These are phyloP conservation scores for Linnemannia zychae DNA, from an alignment of 192 early-diverging fungal genomes.

Conservation along the genomic window DNA sequence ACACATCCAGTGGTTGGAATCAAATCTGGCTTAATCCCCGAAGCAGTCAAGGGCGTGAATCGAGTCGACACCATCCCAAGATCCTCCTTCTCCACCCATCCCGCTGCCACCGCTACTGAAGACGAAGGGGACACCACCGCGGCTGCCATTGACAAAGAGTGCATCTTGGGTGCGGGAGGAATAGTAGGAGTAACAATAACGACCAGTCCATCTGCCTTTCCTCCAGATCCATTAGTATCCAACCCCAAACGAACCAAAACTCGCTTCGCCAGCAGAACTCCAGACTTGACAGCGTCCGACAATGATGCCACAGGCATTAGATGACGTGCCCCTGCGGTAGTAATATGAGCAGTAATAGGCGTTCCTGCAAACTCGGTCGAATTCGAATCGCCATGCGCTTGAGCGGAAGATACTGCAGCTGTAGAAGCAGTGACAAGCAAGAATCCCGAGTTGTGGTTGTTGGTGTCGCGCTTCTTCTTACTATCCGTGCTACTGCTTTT, in stretches of 20 bases:
- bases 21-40: not conserved
- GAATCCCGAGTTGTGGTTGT: not conserved
- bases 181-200: not conserved
- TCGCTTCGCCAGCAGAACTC: not conserved
- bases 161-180: not conserved
- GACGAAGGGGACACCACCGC: not conserved
- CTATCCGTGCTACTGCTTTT: not conserved
- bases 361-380: not conserved
- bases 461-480: not conserved
- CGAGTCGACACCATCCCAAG: constrained; percentile 20
- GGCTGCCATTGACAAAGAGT: not conserved
- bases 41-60: constrained; percentile 10
- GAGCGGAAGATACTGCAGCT: not conserved
- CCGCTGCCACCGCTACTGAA: not conserved
- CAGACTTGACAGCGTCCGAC: not conserved
- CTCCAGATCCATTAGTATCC: not conserved
- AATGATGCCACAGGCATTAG: not conserved
- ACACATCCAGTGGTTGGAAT: not conserved
- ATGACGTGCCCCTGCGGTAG: not conserved
- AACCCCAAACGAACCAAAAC: not conserved
- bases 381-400: not conserved
- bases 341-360: not conserved
- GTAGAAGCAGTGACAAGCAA: not conserved
- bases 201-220: not conserved
- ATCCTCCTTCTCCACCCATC: constrained; percentile 15